Evolutionary conservation across 768 basidiomycete genomes (phyloP), one percentile per base, ranked within the genome.

Genomic region (Amanita thiersii): DNA sequence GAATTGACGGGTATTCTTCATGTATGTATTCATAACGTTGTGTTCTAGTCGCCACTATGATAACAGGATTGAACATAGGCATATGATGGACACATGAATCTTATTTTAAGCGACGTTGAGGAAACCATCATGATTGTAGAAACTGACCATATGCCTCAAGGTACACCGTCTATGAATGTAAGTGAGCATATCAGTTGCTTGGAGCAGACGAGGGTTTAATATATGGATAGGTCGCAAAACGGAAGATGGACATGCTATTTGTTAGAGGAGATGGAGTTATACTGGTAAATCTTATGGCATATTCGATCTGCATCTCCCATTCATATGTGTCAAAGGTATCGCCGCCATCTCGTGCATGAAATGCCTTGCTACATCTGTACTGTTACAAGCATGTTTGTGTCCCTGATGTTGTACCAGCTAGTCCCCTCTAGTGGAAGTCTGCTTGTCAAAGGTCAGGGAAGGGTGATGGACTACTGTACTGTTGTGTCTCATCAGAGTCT

Each of bases 71-170:
- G 38, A 33, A 47, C 51, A 9, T 54, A 99, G 96, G 96, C 96
- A 15, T 98, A 98, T 56, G 96, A 99, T 66, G 96, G 93, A n/a
- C 96, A 98, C 62, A 98, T 98, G 96, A 98, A 99, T 61, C 72
- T 99, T 53, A 96, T 99, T 48, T 72, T 99, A 52, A 92, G 89
- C 53, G 89, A 97, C 56, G 96, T 97, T 11, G 94, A 97, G 58
- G 96, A 99, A 66, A 92, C 86, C 2, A 90, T 98, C 48, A 86
- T 93, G 78, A 72, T 96, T 48, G 90, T 97, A n/a, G 92, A 97
- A 50, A 65, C 73, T n/a, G 91, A 93, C 25, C 74, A 73, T 31
- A 76, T 65, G 8, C 62, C 70, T 5, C 71, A 73, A 43, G 68
- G 67, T 2, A 70, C 75, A 39, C 73, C 73, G 1, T 73, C 78